A percentile compares a stretch with the other conserved stretches of the same genome.
These are phyloP conservation scores for Candida anglica DNA, from an alignment of 805 yeast species.

Conservation along the genomic window DNA sequence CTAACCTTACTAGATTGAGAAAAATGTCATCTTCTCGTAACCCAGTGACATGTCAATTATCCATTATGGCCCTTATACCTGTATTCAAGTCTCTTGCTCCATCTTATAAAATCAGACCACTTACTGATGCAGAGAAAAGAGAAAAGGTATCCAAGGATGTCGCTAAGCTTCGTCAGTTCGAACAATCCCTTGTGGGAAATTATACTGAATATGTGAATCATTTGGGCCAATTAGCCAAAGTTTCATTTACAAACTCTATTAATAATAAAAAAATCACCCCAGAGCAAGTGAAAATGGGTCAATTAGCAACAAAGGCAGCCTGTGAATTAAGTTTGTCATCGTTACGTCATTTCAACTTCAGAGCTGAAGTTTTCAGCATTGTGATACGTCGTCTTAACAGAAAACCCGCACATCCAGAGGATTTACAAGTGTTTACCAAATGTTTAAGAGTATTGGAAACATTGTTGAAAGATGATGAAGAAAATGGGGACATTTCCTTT, in stretches of 20 bases:
- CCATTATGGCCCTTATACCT: constrained; percentile 76
- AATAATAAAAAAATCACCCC: constrained; percentile 27
- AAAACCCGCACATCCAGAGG: constrained; percentile 48
- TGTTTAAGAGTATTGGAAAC: constrained; percentile 65
- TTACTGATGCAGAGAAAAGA: constrained; percentile 73
- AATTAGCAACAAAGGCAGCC: constrained; percentile 67
- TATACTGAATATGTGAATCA: constrained; percentile 65
- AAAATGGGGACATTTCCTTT: constrained; percentile 73
- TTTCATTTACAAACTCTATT: constrained; percentile 33
- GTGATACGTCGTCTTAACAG: constrained; percentile 64
- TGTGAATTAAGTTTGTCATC: constrained; percentile 65
- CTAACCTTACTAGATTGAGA: constrained; percentile 60
- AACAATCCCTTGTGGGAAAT: constrained; percentile 67
- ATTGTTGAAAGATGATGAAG: constrained; percentile 72
- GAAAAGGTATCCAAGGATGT: constrained; percentile 85
- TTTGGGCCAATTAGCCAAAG: constrained; percentile 41
- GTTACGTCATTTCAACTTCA: constrained; percentile 75
- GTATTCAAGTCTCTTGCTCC: constrained; percentile 86
- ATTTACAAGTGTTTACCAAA: constrained; percentile 47
- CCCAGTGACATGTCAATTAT: constrained; percentile 61
- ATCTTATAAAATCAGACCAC: constrained; percentile 77
- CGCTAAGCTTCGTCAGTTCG: constrained; percentile 71
- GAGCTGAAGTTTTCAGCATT: constrained; percentile 68
- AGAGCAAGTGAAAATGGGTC: constrained; percentile 44
- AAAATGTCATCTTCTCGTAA: constrained; percentile 68